These are phyloP conservation scores for Datisca glomerata DNA, from an alignment of 306 rosid genomes.

Conservation along the genomic window DNA sequence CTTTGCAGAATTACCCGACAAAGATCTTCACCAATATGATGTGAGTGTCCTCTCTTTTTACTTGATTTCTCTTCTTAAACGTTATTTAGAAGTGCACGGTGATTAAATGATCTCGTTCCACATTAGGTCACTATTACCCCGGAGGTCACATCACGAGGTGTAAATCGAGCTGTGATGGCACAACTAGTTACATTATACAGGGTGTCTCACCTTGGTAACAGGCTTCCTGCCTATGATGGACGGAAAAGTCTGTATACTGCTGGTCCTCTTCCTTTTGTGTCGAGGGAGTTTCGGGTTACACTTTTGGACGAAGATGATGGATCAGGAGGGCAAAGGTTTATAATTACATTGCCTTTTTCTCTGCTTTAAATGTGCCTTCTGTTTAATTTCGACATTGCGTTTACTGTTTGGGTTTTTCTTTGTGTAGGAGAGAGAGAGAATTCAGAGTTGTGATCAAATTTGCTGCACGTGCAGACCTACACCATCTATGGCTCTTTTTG, in stretches of 20 bases:
- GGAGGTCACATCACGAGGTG: constrained; percentile 73
- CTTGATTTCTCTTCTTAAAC: neutral
- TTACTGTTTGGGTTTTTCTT: constrained; percentile 1
- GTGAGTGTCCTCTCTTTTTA: constrained; percentile 33
- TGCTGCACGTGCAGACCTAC: constrained; percentile 93
- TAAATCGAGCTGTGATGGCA: constrained; percentile 84
- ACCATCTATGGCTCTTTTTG: constrained; percentile 83
- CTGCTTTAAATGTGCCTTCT: neutral
- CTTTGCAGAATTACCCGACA: constrained; percentile 80
- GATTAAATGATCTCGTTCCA: constrained; percentile 2
- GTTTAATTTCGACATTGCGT: neutral
- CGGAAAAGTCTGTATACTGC: constrained; percentile 93
- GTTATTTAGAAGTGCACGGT: neutral
- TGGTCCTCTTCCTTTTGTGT: constrained; percentile 72
- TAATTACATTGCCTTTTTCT: neutral
- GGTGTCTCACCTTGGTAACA: constrained; percentile 68
- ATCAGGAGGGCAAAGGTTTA: constrained; percentile 61
- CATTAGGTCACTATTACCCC: constrained; percentile 80
- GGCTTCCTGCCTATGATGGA: constrained; percentile 97
- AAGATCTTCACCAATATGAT: constrained; percentile 93
- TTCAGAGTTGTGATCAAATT: constrained; percentile 79
- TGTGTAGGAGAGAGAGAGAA: constrained; percentile 63
- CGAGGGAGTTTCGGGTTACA: constrained; percentile 61
- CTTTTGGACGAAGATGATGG: constrained; percentile 88
- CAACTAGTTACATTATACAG: constrained; percentile 54